A percentile compares a stretch with the other conserved stretches of the same genome.
Evolutionary conservation across 1,284 basidiomycete genomes (phyloP).

Genomic region (Termitomyces sp.): DNA sequence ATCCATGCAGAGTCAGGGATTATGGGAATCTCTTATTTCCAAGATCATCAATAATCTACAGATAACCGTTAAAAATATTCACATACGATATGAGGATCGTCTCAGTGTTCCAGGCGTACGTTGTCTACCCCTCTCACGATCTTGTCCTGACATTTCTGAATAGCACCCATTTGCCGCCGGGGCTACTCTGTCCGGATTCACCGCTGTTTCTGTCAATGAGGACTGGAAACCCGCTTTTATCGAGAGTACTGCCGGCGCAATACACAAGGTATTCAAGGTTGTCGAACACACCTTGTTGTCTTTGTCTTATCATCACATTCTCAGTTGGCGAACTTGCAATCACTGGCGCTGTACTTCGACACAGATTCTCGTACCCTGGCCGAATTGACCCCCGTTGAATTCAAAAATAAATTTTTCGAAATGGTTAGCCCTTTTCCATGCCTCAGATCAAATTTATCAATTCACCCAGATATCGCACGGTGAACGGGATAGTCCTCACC

Average conservation of each 20-base stretch:
- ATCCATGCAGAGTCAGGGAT: constrained; percentile 73
- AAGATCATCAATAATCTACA: constrained; percentile 98
- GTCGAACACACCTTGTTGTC: not conserved
- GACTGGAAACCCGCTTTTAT: constrained; percentile 95
- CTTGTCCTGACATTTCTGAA: not conserved
- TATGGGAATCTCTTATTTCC: constrained; percentile 80
- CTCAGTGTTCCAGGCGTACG: constrained; percentile 87
- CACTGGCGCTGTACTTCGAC: constrained; percentile 93
- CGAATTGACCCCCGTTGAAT: constrained; percentile 62
- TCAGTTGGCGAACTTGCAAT: constrained; percentile 83
- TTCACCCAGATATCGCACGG: constrained; percentile 59
- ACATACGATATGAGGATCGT: constrained; percentile 95
- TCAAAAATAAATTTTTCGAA: constrained; percentile 74
- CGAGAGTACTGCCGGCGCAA: constrained; percentile 81
- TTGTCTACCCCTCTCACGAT: constrained; percentile 4
- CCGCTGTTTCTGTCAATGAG: constrained; percentile 89
- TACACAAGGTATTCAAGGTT: constrained; percentile 74
- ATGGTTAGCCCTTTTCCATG: constrained; percentile 47
- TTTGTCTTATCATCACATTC: constrained; percentile 11
- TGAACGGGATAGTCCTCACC: constrained; percentile 62
- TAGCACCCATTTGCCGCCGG: constrained; percentile 95
- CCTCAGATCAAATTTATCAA: constrained; percentile 2
- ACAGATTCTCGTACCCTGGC: constrained; percentile 86
- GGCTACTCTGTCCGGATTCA: constrained; percentile 88
- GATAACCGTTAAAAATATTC: constrained; percentile 92